Conservation (phyloP, 2,329 filamentous ascomycete genomes). For the Neofusicoccum sp. region DNA sequence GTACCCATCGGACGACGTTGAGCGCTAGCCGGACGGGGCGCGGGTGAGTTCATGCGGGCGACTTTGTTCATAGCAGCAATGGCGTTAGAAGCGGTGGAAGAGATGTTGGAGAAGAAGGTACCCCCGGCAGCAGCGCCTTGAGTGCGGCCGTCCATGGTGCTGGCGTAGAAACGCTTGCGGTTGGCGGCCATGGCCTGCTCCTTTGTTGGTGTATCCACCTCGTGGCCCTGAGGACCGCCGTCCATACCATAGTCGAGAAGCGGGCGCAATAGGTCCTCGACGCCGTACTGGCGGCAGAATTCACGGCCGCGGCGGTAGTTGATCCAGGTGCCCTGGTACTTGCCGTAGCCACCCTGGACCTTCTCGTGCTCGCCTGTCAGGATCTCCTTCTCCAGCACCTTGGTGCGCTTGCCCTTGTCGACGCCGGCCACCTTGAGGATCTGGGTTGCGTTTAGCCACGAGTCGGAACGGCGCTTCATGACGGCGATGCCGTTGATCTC, state of each 20-base stretch:
- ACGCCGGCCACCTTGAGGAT: slow-evolving; percentile 97
- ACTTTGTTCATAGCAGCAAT: slow-evolving; percentile 93
- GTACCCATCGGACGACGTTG: slow-evolving; percentile 68
- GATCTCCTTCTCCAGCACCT: slow-evolving; percentile 97
- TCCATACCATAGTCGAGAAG: slow-evolving; percentile 76
- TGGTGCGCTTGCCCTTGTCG: slow-evolving; percentile 95
- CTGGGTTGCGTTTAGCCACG: slow-evolving; percentile 96
- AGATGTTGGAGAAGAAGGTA: slow-evolving; percentile 97
- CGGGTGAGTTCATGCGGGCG: slow-evolving; percentile 85
- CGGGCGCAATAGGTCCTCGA: slow-evolving; percentile 72
- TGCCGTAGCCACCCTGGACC: slow-evolving; percentile 96
- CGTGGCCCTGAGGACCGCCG: slow-evolving; percentile 66
- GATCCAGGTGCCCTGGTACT: slow-evolving; percentile 99
- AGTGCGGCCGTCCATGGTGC: slow-evolving; percentile 65
- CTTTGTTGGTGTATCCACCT: slow-evolving; percentile 93
- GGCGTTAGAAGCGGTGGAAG: slow-evolving; percentile 84
- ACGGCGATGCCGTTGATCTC: slow-evolving; percentile 90
- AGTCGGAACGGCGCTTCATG: slow-evolving; percentile 92
- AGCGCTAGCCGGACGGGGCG: slow-evolving; percentile 61
- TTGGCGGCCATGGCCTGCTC: slow-evolving; percentile 95
- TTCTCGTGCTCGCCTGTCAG: slow-evolving; percentile 96
- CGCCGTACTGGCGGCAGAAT: slow-evolving; percentile 77
- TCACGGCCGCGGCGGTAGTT: slow-evolving; percentile 88
- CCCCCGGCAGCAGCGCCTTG: slow-evolving; percentile 65
- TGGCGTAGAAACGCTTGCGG: slow-evolving; percentile 87